Base-by-base conservation (phyloP, 495 filamentous ascomycete genomes). In the Acidiella bohemica region DNA sequence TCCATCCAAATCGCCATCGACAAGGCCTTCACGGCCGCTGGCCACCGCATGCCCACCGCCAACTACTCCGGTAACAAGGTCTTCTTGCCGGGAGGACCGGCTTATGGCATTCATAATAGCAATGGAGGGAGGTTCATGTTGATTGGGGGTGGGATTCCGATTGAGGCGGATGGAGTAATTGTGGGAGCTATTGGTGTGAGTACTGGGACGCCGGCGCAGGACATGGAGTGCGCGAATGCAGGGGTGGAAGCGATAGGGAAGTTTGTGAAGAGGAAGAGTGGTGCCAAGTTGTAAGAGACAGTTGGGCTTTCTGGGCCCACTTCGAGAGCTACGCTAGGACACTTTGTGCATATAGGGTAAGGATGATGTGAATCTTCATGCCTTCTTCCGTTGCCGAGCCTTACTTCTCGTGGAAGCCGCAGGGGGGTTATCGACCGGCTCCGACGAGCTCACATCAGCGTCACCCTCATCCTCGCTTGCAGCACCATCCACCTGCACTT, bases 21-120 rank as follows among this genome's bases (percentile, higher is more conserved):
- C 46, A 63, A 63, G 31, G 59, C 59, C 7, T 63, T 59, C 34
- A 63, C 59, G 10, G 59, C 59, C 7, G 59, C 59, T 5, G 59
- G 59, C 8, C 59, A 63, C 46, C 54, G 59, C 11, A 45, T 38
- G n/a, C 55, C 57, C 11, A 63, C 59, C 3, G 44, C 44, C 24
- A 46, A 42, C 3, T 63, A 61, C 44, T 53, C 53, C 21, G n/a
- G n/a, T n/a, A 47, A 51, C 21, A 47, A 39, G 36, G 54, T 58
- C 8, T 63, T 55, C 55, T 27, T 51, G 16, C 59, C 59, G 2
- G 59, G 59, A 18, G 59, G 59, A 3, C 40, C 57, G 2, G 58
- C 53, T 10, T 63, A 54, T 39, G 56, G 59, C 10, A 61, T 63
- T 20, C 51, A 53, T 42, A 56, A 58, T 36, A 49, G 36, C 17